Base-by-base conservation (phyloP, 2,329 filamentous ascomycete genomes). In the Ilyonectria mors-panacis region DNA sequence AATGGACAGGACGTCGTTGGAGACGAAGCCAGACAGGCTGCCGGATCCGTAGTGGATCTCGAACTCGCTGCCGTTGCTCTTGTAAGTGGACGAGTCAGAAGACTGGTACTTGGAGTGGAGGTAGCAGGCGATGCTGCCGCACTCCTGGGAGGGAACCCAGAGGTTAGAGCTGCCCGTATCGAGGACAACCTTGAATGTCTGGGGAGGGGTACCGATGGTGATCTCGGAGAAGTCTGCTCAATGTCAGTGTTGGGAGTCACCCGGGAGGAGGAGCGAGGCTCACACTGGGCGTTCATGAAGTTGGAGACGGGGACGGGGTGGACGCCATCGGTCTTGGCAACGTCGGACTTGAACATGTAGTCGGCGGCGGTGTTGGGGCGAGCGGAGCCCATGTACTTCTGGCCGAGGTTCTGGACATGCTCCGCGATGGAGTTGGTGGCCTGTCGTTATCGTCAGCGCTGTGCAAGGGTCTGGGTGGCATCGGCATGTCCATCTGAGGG, bases 211-310 rank as follows among this genome's bases (percentile, higher is more conserved):
- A 72, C 96, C 96, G 81, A 99, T 90, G 75, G 90, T 89, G 81
- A 99, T 98, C 83, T 98, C 94, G 75, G 95, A 97, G 90, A 97
- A 99, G 88, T 99, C 95, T 97, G 68, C 12, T 13, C 6, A 35
- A 6, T 26, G 68, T 78, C 50, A 78, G 74, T 28, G 4, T 12
- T 10, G 21, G 8, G 8, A 5, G 7, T 8, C 9, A 7, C n/a
- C 15, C 35, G 26, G 21, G 0, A 39, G 23, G 6, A 13, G 21
- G 9, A 37, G 19, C n/a, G 35, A 48, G 21, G 85, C 93, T 79
- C 92, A 97, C 95, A 99, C 85, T 99, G 96, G 66, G 96, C 96
- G 80, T 99, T 99, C 86, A 98, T 86, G 86, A 98, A 99, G 91
- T 99, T 99, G 84, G 91, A 93, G 77, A 99, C 91, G 65, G 95